Conservation (phyloP, 2,329 filamentous ascomycete genomes). For the Colletotrichum neosansevieriae region DNA sequence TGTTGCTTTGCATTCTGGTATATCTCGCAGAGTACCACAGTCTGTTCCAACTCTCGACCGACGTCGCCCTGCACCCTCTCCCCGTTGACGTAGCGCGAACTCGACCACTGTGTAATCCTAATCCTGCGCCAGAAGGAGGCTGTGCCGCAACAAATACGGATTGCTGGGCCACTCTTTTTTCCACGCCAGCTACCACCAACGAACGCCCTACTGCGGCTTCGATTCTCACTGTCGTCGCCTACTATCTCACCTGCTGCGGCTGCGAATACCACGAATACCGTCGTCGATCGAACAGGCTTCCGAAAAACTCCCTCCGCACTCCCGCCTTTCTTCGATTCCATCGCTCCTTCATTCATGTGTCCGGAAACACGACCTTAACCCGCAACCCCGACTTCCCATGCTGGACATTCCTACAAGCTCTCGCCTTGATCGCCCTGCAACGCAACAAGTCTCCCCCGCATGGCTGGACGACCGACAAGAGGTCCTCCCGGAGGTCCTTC, state of each 20-base stretch:
- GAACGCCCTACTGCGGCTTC: constrained; percentile 23
- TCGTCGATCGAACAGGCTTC: constrained; percentile 17
- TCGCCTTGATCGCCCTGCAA: constrained; percentile 44
- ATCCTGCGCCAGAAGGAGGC: constrained; percentile 45
- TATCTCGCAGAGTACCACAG: neutral
- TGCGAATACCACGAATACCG: constrained; percentile 6
- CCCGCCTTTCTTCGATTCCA: constrained; percentile 20
- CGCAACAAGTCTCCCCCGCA: constrained; percentile 59
- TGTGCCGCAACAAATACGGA: constrained; percentile 45
- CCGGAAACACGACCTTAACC: constrained; percentile 29
- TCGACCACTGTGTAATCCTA: constrained; percentile 39
- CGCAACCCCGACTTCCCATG: constrained; percentile 45
- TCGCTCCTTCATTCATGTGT: constrained; percentile 34
- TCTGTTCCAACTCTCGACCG: neutral
- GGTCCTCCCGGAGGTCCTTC: constrained; percentile 63
- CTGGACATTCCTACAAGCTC: constrained; percentile 46
- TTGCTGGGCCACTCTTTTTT: constrained; percentile 38
- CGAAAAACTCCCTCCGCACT: neutral
- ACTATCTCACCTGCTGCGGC: constrained; percentile 19
- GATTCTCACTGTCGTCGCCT: constrained; percentile 17
- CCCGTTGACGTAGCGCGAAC: constrained; percentile 39
- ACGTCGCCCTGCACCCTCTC: constrained; percentile 15
- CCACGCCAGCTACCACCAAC: constrained; percentile 31
- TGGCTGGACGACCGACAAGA: constrained; percentile 69
- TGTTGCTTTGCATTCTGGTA: constrained; percentile 30